Base-by-base conservation (phyloP, 2,329 filamentous ascomycete species). In the Aspergillus vadensis region DNA sequence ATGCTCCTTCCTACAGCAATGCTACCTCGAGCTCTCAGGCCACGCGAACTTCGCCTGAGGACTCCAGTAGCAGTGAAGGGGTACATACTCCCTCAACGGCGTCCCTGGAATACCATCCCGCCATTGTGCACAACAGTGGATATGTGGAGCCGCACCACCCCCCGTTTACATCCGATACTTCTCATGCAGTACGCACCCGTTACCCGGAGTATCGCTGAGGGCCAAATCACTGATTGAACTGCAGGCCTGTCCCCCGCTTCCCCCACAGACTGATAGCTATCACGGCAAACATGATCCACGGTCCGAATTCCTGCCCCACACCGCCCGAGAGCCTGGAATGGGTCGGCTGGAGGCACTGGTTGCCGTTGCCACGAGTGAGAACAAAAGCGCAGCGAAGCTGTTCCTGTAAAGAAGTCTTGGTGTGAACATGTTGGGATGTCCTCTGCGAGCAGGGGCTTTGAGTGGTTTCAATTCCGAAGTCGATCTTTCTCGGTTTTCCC, bases 311-410 rank as follows among this genome's bases (percentile, higher is more conserved):
- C 73, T 72, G 50, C 62, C 69, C 19, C 67, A 72, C 58, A 64
- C 70, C 8, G 59, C 72, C 48, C 67, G 71, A 38, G 72, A 74
- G 32, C 69, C 70, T 39, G 78, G 77, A 25, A 79, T 82, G 77
- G 79, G 77, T 48, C 74, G 80, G 21, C 71, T 82, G n/a, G 80
- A 82, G 63, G 80, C 80, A 53, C 75, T 82, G 50, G 80, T 82
- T 43, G 80, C 80, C 23, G 80, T 81, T 55, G 80, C 80, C 36
- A 82, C 80, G 6, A 80, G 79, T 57, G 80, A 80, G 61, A 77
- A 79, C 56, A 76, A 77, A 62, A 70, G 70, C 19, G 61, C 71
- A 6, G 60, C 74, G 8, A 74, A 73, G 61, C 62, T 77, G 49
- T 75, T 72, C 56, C 57, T 70, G 60, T 75, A 67, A 60, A 48